These are phyloP conservation scores for Fistulifera solaris DNA, from an alignment of 108 stramenopile genomes.

Conservation along the genomic window DNA sequence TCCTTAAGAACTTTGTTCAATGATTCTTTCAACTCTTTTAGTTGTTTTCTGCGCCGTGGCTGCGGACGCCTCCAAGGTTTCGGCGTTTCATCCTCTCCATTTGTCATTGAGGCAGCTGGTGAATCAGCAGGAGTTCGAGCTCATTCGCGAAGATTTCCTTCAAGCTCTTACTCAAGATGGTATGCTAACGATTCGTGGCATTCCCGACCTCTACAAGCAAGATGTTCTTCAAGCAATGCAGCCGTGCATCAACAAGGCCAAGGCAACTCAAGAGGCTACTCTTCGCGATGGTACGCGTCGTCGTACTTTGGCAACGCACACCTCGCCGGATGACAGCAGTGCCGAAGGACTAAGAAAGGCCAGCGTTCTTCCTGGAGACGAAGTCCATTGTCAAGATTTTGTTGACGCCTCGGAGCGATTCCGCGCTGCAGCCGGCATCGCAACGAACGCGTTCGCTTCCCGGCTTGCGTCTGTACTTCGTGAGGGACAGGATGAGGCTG, in stretches of 20 bases:
- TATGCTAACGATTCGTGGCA: background rate
- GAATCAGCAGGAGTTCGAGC: background rate
- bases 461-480: background rate
- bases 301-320: constrained; percentile 22
- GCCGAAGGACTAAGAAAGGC: background rate
- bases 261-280: constrained; percentile 4
- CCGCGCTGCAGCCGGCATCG: constrained; percentile 13
- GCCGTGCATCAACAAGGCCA: background rate
- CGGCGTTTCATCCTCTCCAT: background rate
- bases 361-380: background rate
- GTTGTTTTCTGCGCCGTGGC: background rate
- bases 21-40: background rate
- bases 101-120: background rate
- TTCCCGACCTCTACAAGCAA: background rate
- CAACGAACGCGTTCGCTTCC: constrained; percentile 16
- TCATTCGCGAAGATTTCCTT: background rate
- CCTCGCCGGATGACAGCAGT: constrained; percentile 2
- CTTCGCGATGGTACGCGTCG: constrained; percentile 30
- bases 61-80: background rate
- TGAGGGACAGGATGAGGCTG: constrained; percentile 10
- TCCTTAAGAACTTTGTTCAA: background rate
- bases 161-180: background rate
- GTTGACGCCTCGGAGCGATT: constrained; percentile 9
- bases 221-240: background rate
- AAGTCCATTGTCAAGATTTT: constrained; percentile 17